Evolutionary conservation across 73 alveolate genomes (phyloP), one percentile per base, ranked within the genome.

Genomic region (Blepharisma japonicum): DNA sequence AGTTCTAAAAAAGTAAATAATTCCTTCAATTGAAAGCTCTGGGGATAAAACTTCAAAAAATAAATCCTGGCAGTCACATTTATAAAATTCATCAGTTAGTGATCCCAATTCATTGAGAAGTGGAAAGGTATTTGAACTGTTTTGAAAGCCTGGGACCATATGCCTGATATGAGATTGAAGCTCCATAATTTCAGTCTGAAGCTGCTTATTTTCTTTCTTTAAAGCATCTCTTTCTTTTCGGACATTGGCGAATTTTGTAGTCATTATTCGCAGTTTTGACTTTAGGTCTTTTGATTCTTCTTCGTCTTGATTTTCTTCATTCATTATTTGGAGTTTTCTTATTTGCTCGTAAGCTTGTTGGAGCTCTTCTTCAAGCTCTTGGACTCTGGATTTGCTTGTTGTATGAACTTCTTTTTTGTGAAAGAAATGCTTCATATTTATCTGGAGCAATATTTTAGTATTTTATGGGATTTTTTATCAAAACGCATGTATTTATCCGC

Each of bases 61-160:
- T n/a, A 53, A 53, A 53, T 53, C 68, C 23, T 53, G 23, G 4
- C 68, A 53, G 2, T 53, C 68, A 53, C 18, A 14, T 14, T 20
- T 14, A 53, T 53, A 53, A 53, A 53, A 53, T 3, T 53, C 68
- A 20, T 53, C 23, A 53, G 68, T 20, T n/a, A 53, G 23, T 20
- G 18, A 20, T n/a, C 18, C 23, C 3, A 53, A 20, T 20, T 53
- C 68, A n/a, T 53, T 14, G 18, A n/a, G 23, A 1, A 53, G 2
- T 0, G 23, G 23, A 53, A 53, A 53, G 32, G 68, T 53, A 20
- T 20, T 53, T 53, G 68, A 53, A 3, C 32, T 53, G 67, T 92
- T 86, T 3, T 90, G 78, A 51, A 89, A 86, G 67, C 98, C 95
- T 45, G 98, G 98, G 42, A 92, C 88, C 98, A 92, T 92, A 32